These are phyloP conservation scores for Dichotomocladium elegans DNA, from an alignment of 371 early-diverging fungal species.

Conservation along the genomic window DNA sequence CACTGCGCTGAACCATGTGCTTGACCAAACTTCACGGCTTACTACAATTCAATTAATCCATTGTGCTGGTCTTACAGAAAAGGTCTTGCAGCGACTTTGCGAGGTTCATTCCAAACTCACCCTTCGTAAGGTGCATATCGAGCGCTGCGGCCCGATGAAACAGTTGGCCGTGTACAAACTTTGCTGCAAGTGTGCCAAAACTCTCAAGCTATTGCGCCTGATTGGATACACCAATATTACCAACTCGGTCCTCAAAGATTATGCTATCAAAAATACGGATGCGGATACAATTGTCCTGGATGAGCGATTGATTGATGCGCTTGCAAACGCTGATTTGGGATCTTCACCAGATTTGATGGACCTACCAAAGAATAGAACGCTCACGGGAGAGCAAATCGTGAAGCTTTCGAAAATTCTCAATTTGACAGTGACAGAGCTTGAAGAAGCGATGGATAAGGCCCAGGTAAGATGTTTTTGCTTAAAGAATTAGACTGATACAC, in stretches of 20 bases:
- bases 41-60: slow-evolving; percentile 6
- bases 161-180: slow-evolving; percentile 16
- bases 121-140: slow-evolving; percentile 9
- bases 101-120: neutral
- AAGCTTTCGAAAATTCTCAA: slow-evolving; percentile 12
- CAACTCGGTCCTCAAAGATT: neutral
- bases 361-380: slow-evolving; percentile 4
- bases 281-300: slow-evolving; percentile 8
- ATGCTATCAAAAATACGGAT: neutral
- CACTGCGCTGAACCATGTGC: neutral
- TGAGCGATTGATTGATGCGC: slow-evolving; percentile 12
- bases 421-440: slow-evolving; percentile 4
- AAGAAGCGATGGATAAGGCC: slow-evolving; percentile 7
- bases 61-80: slow-evolving; percentile 13
- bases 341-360: slow-evolving; percentile 1
- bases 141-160: slow-evolving; percentile 11
- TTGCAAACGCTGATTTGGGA: slow-evolving; percentile 12
- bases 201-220: neutral
- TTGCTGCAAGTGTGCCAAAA: slow-evolving; percentile 2
- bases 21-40: neutral
- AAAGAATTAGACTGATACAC: too few relatives aligned
- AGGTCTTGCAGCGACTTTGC: neutral
- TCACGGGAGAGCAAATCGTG: slow-evolving; percentile 20
- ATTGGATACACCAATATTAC: slow-evolving; percentile 8
- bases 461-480: slow-evolving; percentile 21